Conservation (phyloP, 2,329 filamentous ascomycete genomes). For the Magnaporthiopsis poae region DNA sequence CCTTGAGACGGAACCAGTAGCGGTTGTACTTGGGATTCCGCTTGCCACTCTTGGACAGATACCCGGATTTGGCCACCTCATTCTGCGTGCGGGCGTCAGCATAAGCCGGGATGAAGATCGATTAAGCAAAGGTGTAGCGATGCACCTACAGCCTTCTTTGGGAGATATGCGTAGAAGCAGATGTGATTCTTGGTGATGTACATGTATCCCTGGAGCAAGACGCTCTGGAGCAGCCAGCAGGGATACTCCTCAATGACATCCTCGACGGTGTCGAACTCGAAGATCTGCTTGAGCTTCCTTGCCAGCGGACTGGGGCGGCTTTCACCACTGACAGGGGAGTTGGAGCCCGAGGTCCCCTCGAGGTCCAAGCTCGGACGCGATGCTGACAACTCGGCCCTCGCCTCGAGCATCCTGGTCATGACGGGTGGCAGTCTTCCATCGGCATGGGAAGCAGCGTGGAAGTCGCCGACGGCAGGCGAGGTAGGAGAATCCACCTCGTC, state of each 20-base stretch:
- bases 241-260: slow-evolving; percentile 86
- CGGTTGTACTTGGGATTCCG: slow-evolving; percentile 79
- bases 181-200: slow-evolving; percentile 90
- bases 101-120: slow-evolving; percentile 3
- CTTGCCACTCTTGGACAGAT: slow-evolving; percentile 77
- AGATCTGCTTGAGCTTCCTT: slow-evolving; percentile 69
- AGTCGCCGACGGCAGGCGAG: slow-evolving; percentile 7
- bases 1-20: slow-evolving; percentile 89
- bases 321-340: slow-evolving; percentile 24
- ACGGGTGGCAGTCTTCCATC: slow-evolving; percentile 53
- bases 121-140: neutral
- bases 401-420: slow-evolving; percentile 69
- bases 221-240: slow-evolving; percentile 85
- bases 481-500: slow-evolving; percentile 20
- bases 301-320: slow-evolving; percentile 51
- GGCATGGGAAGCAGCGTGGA: slow-evolving; percentile 12
- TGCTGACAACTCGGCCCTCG: slow-evolving; percentile 53
- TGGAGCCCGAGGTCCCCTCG: slow-evolving; percentile 34
- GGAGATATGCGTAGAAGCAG: slow-evolving; percentile 95
- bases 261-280: slow-evolving; percentile 71
- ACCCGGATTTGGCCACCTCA: slow-evolving; percentile 72
- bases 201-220: slow-evolving; percentile 86
- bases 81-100: slow-evolving; percentile 35
- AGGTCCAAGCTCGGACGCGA: slow-evolving; percentile 48
- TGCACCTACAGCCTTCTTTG: slow-evolving; percentile 67